These are phyloP conservation scores for Neopestalotiopsis rosae DNA, from an alignment of 2,329 filamentous ascomycete genomes.

Conservation along the genomic window DNA sequence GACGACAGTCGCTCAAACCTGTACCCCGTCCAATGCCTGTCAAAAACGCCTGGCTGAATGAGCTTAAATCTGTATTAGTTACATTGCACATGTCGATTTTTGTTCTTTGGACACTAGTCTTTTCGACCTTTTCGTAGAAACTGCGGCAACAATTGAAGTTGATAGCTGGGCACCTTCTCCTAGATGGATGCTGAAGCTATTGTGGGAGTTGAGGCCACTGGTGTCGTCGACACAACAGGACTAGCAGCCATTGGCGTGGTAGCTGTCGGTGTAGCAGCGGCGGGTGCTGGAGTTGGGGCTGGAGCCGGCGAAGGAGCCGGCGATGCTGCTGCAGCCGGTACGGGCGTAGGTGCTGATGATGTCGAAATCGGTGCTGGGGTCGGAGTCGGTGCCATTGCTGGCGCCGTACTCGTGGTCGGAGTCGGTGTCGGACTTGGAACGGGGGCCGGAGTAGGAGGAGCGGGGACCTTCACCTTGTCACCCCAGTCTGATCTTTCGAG, in stretches of 20 bases:
- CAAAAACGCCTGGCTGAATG: constrained; percentile 17
- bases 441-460: neutral
- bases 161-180: no score
- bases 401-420: no score
- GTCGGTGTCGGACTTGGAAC: neutral
- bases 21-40: neutral
- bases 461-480: constrained; percentile 24
- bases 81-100: neutral
- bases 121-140: neutral
- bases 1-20: neutral
- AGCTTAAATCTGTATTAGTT: constrained; percentile 7
- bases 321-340: neutral
- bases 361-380: neutral
- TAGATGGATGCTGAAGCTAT: no score
- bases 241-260: neutral
- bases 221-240: neutral
- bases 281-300: neutral
- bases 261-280: constrained; percentile 3
- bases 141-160: neutral
- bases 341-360: neutral
- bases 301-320: neutral
- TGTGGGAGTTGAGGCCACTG: neutral
- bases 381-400: neutral
- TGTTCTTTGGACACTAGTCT: neutral
- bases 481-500: constrained; percentile 53